These are phyloP conservation scores for Yamadazyma atmosphaerica DNA, from an alignment of 1,139 yeast genomes.

Conservation along the genomic window DNA sequence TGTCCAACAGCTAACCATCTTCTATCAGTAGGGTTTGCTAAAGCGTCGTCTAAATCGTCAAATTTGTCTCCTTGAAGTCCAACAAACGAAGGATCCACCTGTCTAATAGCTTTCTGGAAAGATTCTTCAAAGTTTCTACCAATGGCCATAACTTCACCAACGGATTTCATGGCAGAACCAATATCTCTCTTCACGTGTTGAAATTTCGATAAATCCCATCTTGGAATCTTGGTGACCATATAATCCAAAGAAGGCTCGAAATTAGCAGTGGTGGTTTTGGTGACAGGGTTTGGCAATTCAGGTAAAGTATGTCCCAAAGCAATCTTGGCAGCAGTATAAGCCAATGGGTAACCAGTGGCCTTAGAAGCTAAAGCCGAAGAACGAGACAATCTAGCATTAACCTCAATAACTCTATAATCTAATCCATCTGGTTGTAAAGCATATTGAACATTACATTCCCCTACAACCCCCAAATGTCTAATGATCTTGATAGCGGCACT, in stretches of 20 bases:
- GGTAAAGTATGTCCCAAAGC: slow-evolving; percentile 94
- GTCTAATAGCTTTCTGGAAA: slow-evolving; percentile 96
- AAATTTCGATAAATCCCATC: slow-evolving; percentile 97
- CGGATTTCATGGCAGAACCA: slow-evolving; percentile 97
- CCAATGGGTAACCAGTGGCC: slow-evolving; percentile 98
- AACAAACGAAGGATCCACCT: slow-evolving; percentile 85
- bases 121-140: slow-evolving; percentile 98
- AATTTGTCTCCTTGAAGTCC: slow-evolving; percentile 92
- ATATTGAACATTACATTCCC: slow-evolving; percentile 98
- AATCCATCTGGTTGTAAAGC: slow-evolving; percentile 94
- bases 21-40: slow-evolving; percentile 92
- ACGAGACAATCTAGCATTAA: slow-evolving; percentile 94
- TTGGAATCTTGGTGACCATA: slow-evolving; percentile 94
- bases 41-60: slow-evolving; percentile 75
- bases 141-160: slow-evolving; percentile 99
- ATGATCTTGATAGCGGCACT: slow-evolving; percentile 96
- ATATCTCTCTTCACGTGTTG: slow-evolving; percentile 91
- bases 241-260: slow-evolving; percentile 97
- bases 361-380: slow-evolving; percentile 97
- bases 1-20: slow-evolving; percentile 98
- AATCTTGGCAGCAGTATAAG: slow-evolving; percentile 97
- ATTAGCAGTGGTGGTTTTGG: slow-evolving; percentile 93
- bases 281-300: slow-evolving; percentile 93
- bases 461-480: slow-evolving; percentile 97
- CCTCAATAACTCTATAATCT: slow-evolving; percentile 96